These are phyloP conservation scores for Xylaria acuta DNA, from an alignment of 495 filamentous ascomycete genomes.

Conservation along the genomic window DNA sequence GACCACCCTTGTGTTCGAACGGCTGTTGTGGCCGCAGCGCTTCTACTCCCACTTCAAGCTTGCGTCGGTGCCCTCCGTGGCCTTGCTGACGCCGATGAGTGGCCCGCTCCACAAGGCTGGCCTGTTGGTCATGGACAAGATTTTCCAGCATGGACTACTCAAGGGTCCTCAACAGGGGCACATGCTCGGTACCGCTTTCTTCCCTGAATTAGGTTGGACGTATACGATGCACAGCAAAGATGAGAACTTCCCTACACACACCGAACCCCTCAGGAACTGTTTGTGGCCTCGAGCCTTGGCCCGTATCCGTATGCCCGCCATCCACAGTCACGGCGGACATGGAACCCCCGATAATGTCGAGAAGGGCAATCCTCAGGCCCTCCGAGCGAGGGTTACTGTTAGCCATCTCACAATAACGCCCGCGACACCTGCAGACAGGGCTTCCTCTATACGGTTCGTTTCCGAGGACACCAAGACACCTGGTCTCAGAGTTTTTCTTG, in stretches of 20 bases:
- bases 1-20: not conserved
- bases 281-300: not conserved
- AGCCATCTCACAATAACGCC: not conserved
- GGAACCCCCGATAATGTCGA: not conserved
- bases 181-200: not conserved
- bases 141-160: not conserved
- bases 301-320: not conserved
- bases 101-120: not conserved
- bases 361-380: not conserved
- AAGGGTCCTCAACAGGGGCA: not conserved
- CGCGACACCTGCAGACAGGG: not conserved
- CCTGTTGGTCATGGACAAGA: not conserved
- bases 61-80: not conserved
- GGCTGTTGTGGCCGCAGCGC: not conserved
- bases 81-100: not conserved
- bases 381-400: not conserved
- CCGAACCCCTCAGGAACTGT: constrained; percentile 3
- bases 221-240: not conserved
- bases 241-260: not conserved
- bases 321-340: not conserved
- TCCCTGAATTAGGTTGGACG: not conserved
- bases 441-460: not conserved
- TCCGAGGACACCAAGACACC: not conserved
- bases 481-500: not conserved
- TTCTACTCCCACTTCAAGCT: constrained; percentile 2